Percentiles rank a stretch among this genome's conserved stretches.
phyloP scores from a whole-genome alignment of 202 grass and related monocot species.

The Bolboschoenoplectus hybrid region DNA sequence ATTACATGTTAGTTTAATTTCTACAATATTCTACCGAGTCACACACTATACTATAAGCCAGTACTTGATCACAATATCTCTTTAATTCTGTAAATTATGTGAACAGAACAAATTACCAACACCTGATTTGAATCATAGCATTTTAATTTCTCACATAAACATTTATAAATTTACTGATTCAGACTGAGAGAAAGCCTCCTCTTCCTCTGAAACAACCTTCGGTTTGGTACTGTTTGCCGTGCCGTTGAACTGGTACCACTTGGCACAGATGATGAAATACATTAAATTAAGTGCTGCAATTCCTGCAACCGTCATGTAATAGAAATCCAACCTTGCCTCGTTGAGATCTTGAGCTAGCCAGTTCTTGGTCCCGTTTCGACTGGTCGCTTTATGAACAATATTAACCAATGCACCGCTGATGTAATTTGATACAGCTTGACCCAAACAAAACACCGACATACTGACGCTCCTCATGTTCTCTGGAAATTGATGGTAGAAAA shows the following conservation, averaged over 20 bases:
- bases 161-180: not conserved
- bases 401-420: conserved; percentile 55
- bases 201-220: not conserved
- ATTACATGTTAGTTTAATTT: not conserved
- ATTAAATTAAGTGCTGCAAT: conserved; percentile 45
- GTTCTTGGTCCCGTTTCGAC: not conserved
- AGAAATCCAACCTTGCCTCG: conserved; percentile 67
- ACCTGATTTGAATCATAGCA: not conserved
- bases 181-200: not conserved
- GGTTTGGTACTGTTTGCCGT: not conserved
- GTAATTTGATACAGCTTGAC: conserved; percentile 45
- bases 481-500: conserved; percentile 77
- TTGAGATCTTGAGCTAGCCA: conserved; percentile 70
- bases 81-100: not conserved
- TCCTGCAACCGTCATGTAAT: conserved; percentile 49
- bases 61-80: not conserved
- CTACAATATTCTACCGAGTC: not conserved
- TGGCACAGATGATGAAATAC: conserved; percentile 55
- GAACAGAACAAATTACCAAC: not conserved
- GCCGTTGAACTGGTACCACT: conserved; percentile 66
- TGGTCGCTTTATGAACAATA: conserved; percentile 52
- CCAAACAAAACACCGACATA: conserved; percentile 47
- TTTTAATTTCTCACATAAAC: not conserved
- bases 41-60: not conserved
- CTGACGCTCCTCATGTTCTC: conserved; percentile 71